Percentiles rank a stretch among this genome's conserved stretches.
These are phyloP conservation scores for Margaritispora aquatica DNA, from an alignment of 495 filamentous ascomycete genomes.

Conservation along the genomic window DNA sequence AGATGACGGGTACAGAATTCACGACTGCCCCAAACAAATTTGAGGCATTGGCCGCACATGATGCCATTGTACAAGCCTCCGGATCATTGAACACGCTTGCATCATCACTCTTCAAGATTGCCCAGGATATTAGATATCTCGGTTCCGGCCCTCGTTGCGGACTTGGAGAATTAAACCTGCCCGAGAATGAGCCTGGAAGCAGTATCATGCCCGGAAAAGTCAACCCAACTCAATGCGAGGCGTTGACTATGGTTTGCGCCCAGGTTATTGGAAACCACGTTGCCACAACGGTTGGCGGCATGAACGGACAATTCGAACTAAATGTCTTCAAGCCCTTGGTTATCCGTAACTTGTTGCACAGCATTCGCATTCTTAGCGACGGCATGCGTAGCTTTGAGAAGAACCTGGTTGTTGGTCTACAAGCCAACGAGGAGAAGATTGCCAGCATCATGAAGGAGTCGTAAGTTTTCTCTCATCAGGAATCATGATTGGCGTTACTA, in stretches of 20 bases:
- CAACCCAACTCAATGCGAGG: constrained; percentile 97
- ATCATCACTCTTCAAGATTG: constrained; percentile 92
- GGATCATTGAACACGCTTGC: constrained; percentile 93
- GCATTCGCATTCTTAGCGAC: constrained; percentile 76
- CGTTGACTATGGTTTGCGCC: constrained; percentile 93
- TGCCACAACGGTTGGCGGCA: constrained; percentile 84
- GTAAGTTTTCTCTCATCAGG: constrained; percentile 32
- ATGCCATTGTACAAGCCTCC: constrained; percentile 89
- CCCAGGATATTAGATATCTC: constrained; percentile 95
- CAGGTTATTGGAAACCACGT: constrained; percentile 98
- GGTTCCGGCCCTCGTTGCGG: constrained; percentile 95
- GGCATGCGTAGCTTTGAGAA: constrained; percentile 92
- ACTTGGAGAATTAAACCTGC: constrained; percentile 83
- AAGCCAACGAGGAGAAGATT: constrained; percentile 92
- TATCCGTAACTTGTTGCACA: constrained; percentile 92
- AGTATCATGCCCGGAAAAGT: constrained; percentile 99
- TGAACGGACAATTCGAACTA: constrained; percentile 97
- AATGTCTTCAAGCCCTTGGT: constrained; percentile 98
- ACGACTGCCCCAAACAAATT: constrained; percentile 99
- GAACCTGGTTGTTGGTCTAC: constrained; percentile 81
- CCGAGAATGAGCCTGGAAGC: constrained; percentile 95
- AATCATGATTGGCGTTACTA: not conserved
- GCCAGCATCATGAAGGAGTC: constrained; percentile 78
- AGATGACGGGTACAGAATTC: constrained; percentile 89
- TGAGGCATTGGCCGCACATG: constrained; percentile 94